These are phyloP conservation scores for Clarkia xantiana DNA, from an alignment of 345 rosid genomes.

Conservation along the genomic window DNA sequence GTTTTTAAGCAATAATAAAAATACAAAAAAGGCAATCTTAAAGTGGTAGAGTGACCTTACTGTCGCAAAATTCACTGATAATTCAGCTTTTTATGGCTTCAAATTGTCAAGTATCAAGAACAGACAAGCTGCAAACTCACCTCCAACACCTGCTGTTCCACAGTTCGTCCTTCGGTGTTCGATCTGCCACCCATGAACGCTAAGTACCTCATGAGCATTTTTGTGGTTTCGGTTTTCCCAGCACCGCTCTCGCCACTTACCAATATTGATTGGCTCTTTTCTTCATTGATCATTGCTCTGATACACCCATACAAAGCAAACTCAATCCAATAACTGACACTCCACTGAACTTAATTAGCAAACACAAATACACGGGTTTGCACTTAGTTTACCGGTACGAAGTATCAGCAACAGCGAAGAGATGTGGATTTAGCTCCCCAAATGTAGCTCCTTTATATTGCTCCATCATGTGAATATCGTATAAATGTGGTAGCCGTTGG, in stretches of 20 bases:
- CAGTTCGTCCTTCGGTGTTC: conserved; percentile 70
- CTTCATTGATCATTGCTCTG: conserved; percentile 64
- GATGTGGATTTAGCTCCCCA: conserved; percentile 84
- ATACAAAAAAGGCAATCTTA: no score
- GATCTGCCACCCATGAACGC: conserved; percentile 75
- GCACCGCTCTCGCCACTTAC: conserved; percentile 96
- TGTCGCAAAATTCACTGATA: no score
- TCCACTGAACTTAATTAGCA: neutral
- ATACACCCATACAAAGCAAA: neutral
- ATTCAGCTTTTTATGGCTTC: no score
- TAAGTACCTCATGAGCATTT: conserved; percentile 85
- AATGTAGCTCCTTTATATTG: conserved; percentile 86
- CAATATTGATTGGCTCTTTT: conserved; percentile 54
- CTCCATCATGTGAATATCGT: conserved; percentile 80
- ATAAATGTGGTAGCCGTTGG: conserved; percentile 76
- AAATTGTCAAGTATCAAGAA: neutral
- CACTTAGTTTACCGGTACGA: conserved; percentile 44
- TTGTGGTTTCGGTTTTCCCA: conserved; percentile 86
- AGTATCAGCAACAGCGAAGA: conserved; percentile 83
- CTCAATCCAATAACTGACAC: neutral
- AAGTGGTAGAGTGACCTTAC: no score
- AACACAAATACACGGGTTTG: neutral
- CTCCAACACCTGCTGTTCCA: conserved; percentile 87
- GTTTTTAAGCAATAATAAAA: no score
- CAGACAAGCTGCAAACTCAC: conserved; percentile 11